Evolutionary conservation across 1,284 basidiomycete genomes (phyloP).

Genomic region (Malassezia brasiliensis): DNA sequence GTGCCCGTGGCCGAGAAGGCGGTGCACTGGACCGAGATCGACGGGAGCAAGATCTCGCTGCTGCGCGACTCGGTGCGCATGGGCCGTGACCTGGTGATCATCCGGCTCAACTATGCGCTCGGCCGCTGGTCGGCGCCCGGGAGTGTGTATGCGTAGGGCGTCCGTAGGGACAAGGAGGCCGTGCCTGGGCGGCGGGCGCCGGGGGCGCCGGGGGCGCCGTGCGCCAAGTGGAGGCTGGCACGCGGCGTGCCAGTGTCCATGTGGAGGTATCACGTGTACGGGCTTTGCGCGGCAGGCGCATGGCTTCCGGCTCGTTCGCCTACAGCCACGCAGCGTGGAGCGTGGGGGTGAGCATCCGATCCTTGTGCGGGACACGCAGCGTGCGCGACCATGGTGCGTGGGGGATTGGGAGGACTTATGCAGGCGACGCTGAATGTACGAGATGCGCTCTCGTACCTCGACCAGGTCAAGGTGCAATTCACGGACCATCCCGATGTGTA

Average conservation of each 20-base stretch:
- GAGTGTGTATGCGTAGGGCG: conserved; percentile 5
- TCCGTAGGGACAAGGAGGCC: too few species aligned
- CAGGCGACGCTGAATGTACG: conserved; percentile 53
- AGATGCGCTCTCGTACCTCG: conserved; percentile 91
- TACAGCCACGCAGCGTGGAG: background rate
- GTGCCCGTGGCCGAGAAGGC: conserved; percentile 73
- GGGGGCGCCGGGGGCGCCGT: too few species aligned
- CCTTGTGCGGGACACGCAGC: background rate
- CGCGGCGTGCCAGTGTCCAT: too few species aligned
- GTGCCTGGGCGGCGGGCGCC: too few species aligned
- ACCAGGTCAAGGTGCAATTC: conserved; percentile 84
- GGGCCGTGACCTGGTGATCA: conserved; percentile 72
- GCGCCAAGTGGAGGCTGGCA: too few species aligned
- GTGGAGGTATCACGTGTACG: conserved; percentile 9
- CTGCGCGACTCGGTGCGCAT: conserved; percentile 73
- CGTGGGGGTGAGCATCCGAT: background rate
- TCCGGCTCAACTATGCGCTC: conserved; percentile 69
- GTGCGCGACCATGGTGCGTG: conserved; percentile 9
- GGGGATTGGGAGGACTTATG: background rate
- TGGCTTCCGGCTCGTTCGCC: background rate
- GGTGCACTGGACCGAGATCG: conserved; percentile 81
- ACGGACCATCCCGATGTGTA: conserved; percentile 86
- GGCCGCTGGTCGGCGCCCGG: conserved; percentile 53
- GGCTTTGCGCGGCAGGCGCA: background rate
- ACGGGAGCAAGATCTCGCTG: conserved; percentile 79